These are phyloP conservation scores for Carex parvula DNA, from an alignment of 176 grass and related monocot species.

Conservation along the genomic window DNA sequence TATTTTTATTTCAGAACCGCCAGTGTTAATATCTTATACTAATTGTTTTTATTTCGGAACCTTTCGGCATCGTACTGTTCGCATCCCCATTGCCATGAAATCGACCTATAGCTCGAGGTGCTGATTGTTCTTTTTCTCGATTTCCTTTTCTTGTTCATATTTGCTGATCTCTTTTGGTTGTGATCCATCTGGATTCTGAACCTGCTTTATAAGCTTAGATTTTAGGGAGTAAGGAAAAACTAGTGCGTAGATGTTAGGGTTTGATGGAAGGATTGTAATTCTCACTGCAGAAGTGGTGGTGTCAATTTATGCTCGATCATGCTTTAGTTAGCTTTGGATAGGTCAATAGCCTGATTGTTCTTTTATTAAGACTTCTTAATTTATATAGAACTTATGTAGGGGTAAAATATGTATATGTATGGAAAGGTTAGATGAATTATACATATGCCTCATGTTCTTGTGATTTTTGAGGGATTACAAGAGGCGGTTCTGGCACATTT, in stretches of 20 bases:
- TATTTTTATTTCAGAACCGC: too few species aligned
- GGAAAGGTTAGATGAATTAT: neutral
- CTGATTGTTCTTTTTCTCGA: neutral
- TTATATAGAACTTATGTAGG: neutral
- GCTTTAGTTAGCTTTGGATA: neutral
- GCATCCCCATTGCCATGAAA: conserved; percentile 94
- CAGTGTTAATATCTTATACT: too few species aligned
- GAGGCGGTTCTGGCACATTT: neutral
- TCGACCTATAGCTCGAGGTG: conserved; percentile 96
- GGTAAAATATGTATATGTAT: neutral
- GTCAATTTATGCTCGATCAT: neutral
- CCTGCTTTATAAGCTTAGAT: neutral
- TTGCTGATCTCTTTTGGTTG: neutral
- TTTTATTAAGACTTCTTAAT: neutral
- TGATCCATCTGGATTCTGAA: conserved; percentile 14
- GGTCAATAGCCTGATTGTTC: neutral
- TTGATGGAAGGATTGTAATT: neutral
- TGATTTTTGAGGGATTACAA: neutral
- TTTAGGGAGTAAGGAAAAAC: neutral
- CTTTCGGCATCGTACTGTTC: conserved; percentile 74
- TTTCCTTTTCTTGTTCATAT: neutral
- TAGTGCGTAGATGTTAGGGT: neutral
- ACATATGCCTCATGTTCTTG: neutral
- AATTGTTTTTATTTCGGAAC: too few species aligned
- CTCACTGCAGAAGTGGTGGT: neutral